Conservation (phyloP, 805 yeast species). For the Cyberlindnera suaveolens region DNA sequence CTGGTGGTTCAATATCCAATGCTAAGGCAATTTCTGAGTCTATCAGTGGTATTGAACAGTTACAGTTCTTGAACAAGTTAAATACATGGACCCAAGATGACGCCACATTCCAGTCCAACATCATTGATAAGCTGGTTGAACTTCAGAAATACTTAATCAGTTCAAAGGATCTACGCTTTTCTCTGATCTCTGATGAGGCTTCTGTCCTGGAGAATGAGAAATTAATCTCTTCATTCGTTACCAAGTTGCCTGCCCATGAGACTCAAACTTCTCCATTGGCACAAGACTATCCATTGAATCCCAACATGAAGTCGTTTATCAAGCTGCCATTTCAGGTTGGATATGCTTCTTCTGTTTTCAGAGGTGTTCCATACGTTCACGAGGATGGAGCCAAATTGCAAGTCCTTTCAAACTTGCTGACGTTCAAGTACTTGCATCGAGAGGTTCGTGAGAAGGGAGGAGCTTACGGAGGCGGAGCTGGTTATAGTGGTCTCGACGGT, state of each 20-base stretch:
- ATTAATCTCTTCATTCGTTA: conserved; percentile 25
- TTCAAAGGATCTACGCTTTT: conserved; percentile 41
- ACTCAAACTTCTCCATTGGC: conserved; percentile 2
- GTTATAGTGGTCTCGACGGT: conserved; percentile 77
- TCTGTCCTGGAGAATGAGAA: conserved; percentile 23
- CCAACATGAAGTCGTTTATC: conserved; percentile 39
- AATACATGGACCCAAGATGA: conserved; percentile 44
- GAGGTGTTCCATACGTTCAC: conserved; percentile 61
- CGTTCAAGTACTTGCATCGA: conserved; percentile 79
- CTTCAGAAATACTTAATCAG: conserved; percentile 40
- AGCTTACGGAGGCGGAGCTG: conserved; percentile 95
- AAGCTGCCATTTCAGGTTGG: conserved; percentile 85
- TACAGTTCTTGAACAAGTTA: conserved; percentile 59
- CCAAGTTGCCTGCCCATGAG: conserved; percentile 20
- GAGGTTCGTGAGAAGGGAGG: conserved; percentile 95
- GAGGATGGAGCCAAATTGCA: conserved; percentile 83
- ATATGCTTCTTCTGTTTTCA: conserved; percentile 62
- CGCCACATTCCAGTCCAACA: conserved; percentile 42
- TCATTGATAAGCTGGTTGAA: conserved; percentile 58
- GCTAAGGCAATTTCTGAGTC: conserved; percentile 56
- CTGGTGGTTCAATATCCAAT: conserved; percentile 57
- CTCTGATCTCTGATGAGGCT: conserved; percentile 52
- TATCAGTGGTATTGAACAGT: conserved; percentile 71
- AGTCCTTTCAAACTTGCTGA: conserved; percentile 70
- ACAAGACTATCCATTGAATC: conserved; percentile 12